A percentile compares a stretch with the other conserved stretches of the same genome.
Conservation (phyloP, 1,284 basidiomycete genomes). For the Phellopilus nigrolimitatus region DNA sequence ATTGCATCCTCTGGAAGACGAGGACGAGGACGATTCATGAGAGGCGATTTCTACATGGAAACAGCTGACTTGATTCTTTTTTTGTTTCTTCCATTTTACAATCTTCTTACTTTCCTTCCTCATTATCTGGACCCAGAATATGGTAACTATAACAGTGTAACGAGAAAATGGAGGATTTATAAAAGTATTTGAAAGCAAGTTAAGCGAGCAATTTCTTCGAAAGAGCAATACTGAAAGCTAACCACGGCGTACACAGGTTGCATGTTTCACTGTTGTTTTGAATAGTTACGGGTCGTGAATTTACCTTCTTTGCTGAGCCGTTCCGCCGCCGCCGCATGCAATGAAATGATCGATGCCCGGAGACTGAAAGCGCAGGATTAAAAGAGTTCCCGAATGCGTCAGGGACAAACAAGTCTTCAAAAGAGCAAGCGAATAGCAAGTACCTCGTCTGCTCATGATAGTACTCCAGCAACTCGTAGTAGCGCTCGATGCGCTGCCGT, state of each 20-base stretch:
- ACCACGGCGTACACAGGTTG: neutral
- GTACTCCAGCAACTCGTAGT: slow-evolving; percentile 47
- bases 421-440: slow-evolving; percentile 18
- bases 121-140: too few species aligned
- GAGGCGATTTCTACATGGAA: too few species aligned
- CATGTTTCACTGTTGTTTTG: neutral
- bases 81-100: neutral
- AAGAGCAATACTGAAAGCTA: neutral
- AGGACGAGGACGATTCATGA: neutral
- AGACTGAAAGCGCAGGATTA: slow-evolving; percentile 21
- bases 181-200: too few species aligned
- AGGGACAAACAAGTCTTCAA: neutral
- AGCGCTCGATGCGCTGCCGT: slow-evolving; percentile 40
- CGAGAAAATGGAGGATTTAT: too few species aligned
- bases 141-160: too few species aligned
- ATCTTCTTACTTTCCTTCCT: neutral
- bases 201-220: too few species aligned
- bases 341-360: slow-evolving; percentile 33
- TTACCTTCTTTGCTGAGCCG: slow-evolving; percentile 6
- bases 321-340: slow-evolving; percentile 29
- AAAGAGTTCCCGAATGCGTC: neutral
- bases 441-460: slow-evolving; percentile 53
- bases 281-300: neutral
- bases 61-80: neutral
- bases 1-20: neutral